These are phyloP conservation scores for Fusarium zealandicum DNA, from an alignment of 2,329 filamentous ascomycete species.

Conservation along the genomic window DNA sequence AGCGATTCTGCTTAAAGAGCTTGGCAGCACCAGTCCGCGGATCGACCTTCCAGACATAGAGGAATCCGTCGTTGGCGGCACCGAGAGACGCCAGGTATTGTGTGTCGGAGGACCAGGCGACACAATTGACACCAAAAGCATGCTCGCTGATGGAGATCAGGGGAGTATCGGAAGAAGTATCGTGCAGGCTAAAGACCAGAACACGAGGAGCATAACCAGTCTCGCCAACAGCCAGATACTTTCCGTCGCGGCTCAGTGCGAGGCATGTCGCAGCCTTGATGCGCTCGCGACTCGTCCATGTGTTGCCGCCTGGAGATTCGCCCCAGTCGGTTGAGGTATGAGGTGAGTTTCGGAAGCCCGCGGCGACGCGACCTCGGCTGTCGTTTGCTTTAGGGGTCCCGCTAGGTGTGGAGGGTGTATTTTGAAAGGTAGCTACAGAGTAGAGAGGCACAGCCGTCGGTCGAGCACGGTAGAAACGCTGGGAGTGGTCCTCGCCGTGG, in stretches of 20 bases:
- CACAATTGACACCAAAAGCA: slow-evolving; percentile 83
- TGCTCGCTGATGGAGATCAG: slow-evolving; percentile 89
- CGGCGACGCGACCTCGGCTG: slow-evolving; percentile 64
- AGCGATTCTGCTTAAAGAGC: slow-evolving; percentile 86
- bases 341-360: slow-evolving; percentile 56
- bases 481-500: slow-evolving; percentile 70
- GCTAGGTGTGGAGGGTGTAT: slow-evolving; percentile 58
- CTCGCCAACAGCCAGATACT: slow-evolving; percentile 90
- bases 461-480: slow-evolving; percentile 90
- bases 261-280: slow-evolving; percentile 95
- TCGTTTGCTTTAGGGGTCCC: slow-evolving; percentile 68
- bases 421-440: slow-evolving; percentile 61
- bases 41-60: slow-evolving; percentile 90
- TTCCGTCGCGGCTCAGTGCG: slow-evolving; percentile 85
- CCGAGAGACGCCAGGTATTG: slow-evolving; percentile 89
- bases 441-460: slow-evolving; percentile 76
- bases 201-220: slow-evolving; percentile 93
- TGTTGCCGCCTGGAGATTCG: slow-evolving; percentile 72
- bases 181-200: slow-evolving; percentile 85
- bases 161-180: slow-evolving; percentile 80
- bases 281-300: slow-evolving; percentile 87
- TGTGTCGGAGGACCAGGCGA: slow-evolving; percentile 89
- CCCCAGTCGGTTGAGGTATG: slow-evolving; percentile 59
- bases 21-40: slow-evolving; percentile 80
- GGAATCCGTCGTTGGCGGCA: slow-evolving; percentile 87